These are phyloP conservation scores for Malassezia sp. DNA, from an alignment of 1,284 basidiomycete genomes.

Conservation along the genomic window DNA sequence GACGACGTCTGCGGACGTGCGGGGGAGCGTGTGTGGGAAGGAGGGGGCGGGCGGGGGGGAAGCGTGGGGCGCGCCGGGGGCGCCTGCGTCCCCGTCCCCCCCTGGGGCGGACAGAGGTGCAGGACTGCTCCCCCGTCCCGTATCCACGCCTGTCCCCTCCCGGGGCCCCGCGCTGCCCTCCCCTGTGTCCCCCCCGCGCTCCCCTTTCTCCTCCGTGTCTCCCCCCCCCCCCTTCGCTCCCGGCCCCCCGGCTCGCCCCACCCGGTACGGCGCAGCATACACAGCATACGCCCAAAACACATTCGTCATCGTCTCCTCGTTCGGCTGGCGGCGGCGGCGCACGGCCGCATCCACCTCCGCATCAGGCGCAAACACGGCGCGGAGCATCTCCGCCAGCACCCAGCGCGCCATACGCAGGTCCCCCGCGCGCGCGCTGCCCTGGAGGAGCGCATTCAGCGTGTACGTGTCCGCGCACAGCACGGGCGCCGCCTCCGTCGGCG, in stretches of 20 bases:
- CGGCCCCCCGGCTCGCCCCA: too few relatives aligned
- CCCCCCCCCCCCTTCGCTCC: not conserved
- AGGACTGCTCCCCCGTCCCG: too few relatives aligned
- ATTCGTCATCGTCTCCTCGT: slow-evolving; percentile 66
- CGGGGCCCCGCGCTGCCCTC: not conserved
- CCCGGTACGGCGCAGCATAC: slow-evolving; percentile 53
- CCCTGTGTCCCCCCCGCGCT: not conserved
- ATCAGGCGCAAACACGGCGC: slow-evolving; percentile 29
- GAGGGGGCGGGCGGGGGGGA: slow-evolving; percentile 27
- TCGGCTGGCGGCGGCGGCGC: slow-evolving; percentile 48
- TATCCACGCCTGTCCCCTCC: not conserved
- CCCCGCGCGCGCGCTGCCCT: slow-evolving; percentile 73
- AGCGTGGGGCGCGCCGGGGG: not conserved
- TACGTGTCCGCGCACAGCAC: slow-evolving; percentile 51
- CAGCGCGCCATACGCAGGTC: slow-evolving; percentile 73
- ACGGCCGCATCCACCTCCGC: not conserved
- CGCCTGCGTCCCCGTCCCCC: not conserved
- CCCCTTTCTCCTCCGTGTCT: not conserved
- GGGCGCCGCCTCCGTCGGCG: slow-evolving; percentile 61
- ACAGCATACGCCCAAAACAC: slow-evolving; percentile 78
- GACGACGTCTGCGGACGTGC: slow-evolving; percentile 62
- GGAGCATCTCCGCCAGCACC: slow-evolving; percentile 78
- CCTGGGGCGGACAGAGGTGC: too few relatives aligned
- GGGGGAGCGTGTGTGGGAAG: slow-evolving; percentile 53
- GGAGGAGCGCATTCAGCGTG: slow-evolving; percentile 72